A percentile compares a stretch with the other conserved stretches of the same genome.
Conservation (phyloP, 1,284 basidiomycete species). For the Peniophora sp. region DNA sequence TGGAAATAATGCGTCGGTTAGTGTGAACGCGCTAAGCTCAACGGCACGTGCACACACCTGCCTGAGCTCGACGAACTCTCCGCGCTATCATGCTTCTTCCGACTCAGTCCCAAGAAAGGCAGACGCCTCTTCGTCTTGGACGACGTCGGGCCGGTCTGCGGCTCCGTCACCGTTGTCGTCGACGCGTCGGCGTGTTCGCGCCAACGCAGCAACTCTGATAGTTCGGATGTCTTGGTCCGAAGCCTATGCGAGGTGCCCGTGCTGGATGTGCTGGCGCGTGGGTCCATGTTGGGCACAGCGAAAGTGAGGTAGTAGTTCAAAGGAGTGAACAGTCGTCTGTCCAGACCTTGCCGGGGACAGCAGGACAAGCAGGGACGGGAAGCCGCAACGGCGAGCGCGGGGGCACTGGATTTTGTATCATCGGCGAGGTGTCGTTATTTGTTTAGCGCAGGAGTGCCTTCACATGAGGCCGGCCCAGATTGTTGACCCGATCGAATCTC, state of each 20-base stretch:
- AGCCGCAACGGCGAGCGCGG: too few relatives aligned
- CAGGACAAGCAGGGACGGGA: too few relatives aligned
- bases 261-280: slow-evolving; percentile 13
- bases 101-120: slow-evolving; percentile 9
- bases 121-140: slow-evolving; percentile 10
- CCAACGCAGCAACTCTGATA: slow-evolving; percentile 21
- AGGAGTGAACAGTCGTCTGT: not conserved
- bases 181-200: slow-evolving; percentile 14
- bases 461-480: too few relatives aligned
- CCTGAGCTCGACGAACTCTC: not conserved
- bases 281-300: not conserved
- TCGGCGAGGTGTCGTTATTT: too few relatives aligned
- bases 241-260: slow-evolving; percentile 15
- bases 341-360: too few relatives aligned
- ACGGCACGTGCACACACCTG: not conserved
- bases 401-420: too few relatives aligned
- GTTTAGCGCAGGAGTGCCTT: too few relatives aligned
- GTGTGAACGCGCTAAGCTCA: not conserved
- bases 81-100: not conserved
- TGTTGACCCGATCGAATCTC: too few relatives aligned
- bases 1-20: not conserved
- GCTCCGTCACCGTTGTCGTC: not conserved
- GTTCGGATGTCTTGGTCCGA: slow-evolving; percentile 26
- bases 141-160: not conserved
- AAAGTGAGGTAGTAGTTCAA: not conserved